Evolutionary conservation across 2,329 filamentous ascomycete genomes (phyloP).

Genomic region (Emergomyces pasteurianus): DNA sequence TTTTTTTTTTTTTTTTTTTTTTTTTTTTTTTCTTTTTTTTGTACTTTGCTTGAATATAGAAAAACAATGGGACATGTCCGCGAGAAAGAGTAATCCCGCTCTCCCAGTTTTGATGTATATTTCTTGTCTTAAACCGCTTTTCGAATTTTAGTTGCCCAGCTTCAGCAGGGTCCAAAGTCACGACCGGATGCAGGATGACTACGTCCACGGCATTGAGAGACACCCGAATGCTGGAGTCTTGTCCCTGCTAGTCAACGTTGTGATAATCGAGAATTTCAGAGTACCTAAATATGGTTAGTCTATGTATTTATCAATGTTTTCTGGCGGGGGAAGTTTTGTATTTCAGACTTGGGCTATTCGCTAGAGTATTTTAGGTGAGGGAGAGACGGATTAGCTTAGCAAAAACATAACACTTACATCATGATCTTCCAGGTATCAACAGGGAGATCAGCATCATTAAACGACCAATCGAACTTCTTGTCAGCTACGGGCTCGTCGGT

Average conservation of each 20-base stretch:
- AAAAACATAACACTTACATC: constrained; percentile 59
- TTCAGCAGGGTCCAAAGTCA: background rate
- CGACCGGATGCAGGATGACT: background rate
- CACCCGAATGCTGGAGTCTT: constrained; percentile 12
- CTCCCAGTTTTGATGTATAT: background rate
- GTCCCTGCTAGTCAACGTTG: constrained; percentile 57
- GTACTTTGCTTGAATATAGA: background rate
- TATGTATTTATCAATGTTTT: background rate
- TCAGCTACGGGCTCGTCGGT: constrained; percentile 91
- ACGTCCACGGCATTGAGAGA: background rate
- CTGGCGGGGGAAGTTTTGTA: background rate
- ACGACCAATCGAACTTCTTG: constrained; percentile 99
- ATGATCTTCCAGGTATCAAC: constrained; percentile 99
- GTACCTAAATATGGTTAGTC: constrained; percentile 52
- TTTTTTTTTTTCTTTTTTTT: background rate
- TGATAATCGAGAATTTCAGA: constrained; percentile 98
- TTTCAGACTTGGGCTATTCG: background rate
- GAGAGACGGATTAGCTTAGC: background rate
- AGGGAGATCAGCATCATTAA: constrained; percentile 93
- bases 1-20: too few species aligned
- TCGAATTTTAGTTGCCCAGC: background rate
- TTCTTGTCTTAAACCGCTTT: background rate
- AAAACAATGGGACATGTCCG: background rate
- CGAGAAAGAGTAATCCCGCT: background rate
- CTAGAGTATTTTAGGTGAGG: background rate